phyloP scores from a whole-genome alignment of 495 filamentous ascomycete genomes.

The Aspergillus leporis region DNA sequence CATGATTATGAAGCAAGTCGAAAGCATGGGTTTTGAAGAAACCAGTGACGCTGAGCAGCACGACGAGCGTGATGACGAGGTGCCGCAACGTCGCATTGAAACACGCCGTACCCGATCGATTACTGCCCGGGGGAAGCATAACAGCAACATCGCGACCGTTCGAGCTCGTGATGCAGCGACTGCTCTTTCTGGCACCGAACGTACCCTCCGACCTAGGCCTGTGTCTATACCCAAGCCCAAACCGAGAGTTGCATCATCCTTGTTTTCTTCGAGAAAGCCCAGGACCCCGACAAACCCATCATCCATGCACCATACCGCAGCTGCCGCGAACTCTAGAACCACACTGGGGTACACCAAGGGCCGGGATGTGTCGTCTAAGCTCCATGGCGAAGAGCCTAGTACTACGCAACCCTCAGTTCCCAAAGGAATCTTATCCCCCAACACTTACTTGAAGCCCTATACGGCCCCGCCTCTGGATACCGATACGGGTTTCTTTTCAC shows the following conservation, averaged over 20 bases:
- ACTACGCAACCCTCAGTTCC: slow-evolving; percentile 20
- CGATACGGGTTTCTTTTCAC: slow-evolving; percentile 38
- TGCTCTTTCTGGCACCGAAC: slow-evolving; percentile 48
- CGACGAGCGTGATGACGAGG: slow-evolving; percentile 10
- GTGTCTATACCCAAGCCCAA: slow-evolving; percentile 44
- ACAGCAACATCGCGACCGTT: slow-evolving; percentile 42
- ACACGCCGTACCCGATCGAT: slow-evolving; percentile 29
- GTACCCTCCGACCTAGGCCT: slow-evolving; percentile 34
- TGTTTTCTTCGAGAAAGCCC: slow-evolving; percentile 45
- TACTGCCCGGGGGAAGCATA: slow-evolving; percentile 23
- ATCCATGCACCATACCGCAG: slow-evolving; percentile 58
- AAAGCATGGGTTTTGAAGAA: slow-evolving; percentile 55
- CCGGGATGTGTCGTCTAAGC: slow-evolving; percentile 56
- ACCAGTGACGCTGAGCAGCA: slow-evolving; percentile 31
- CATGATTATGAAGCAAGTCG: slow-evolving; percentile 61
- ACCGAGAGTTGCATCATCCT: slow-evolving; percentile 31
- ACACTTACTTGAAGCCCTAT: slow-evolving; percentile 46
- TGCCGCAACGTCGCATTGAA: slow-evolving; percentile 25
- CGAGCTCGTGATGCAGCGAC: slow-evolving; percentile 56
- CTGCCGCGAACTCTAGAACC: slow-evolving; percentile 65
- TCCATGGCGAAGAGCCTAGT: slow-evolving; percentile 33
- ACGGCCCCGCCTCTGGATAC: slow-evolving; percentile 42
- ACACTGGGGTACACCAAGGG: slow-evolving; percentile 84
- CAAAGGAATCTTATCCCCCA: slow-evolving; percentile 37
- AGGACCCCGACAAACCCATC: slow-evolving; percentile 48